These are phyloP conservation scores for Herpotrichia juniperi DNA, from an alignment of 2,329 filamentous ascomycete species.

Conservation along the genomic window DNA sequence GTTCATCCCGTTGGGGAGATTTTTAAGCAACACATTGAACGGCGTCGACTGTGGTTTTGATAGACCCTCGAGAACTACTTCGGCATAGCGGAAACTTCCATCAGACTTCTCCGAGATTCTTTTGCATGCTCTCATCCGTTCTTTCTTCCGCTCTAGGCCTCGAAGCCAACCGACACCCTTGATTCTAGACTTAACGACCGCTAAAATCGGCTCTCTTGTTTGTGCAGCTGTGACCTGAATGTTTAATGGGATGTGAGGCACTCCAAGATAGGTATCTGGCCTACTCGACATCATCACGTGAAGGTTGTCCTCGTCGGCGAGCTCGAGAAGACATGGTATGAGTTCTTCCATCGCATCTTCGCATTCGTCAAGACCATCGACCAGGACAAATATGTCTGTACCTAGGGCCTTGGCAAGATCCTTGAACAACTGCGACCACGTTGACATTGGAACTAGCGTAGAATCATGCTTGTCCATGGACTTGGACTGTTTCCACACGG, in stretches of 20 bases:
- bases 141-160: not conserved
- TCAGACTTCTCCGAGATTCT: not conserved
- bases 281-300: not conserved
- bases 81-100: not conserved
- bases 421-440: not conserved
- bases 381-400: constrained; percentile 20
- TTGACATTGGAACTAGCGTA: not conserved
- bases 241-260: not conserved
- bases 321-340: not conserved
- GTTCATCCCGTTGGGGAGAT: not conserved
- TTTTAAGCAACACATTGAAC: not conserved
- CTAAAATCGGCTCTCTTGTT: not conserved
- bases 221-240: not conserved
- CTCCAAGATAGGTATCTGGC: not conserved
- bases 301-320: not conserved
- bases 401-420: not conserved
- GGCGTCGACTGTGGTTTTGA: not conserved
- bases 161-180: too few relatives aligned
- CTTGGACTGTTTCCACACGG: not conserved
- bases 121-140: not conserved
- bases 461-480: not conserved
- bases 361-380: constrained; percentile 43
- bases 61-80: not conserved
- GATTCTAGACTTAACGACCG: not conserved
- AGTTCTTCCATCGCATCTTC: not conserved